Conservation (phyloP, 2,329 filamentous ascomycete genomes). For the Malbranchea cinnamomea region DNA sequence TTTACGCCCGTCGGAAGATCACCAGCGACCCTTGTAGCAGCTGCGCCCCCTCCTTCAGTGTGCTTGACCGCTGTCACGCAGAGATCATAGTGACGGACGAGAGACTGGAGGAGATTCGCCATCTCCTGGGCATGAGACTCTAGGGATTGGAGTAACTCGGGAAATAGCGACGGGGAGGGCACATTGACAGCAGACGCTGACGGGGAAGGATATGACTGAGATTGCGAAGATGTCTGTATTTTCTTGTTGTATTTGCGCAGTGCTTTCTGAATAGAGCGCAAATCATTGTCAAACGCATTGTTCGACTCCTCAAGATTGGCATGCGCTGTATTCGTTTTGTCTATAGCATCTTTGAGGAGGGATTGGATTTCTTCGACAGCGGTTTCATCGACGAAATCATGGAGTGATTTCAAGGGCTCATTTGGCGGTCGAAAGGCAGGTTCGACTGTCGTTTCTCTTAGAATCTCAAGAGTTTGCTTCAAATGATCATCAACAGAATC, state of each 20-base stretch:
- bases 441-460: constrained; percentile 45
- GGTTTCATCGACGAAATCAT: constrained; percentile 52
- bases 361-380: constrained; percentile 44
- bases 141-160: constrained; percentile 44
- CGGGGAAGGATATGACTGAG: constrained; percentile 21
- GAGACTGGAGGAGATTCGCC: constrained; percentile 62
- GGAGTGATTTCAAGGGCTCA: constrained; percentile 39
- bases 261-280: constrained; percentile 48
- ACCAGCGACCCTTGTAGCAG: constrained; percentile 49
- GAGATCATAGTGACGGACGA: constrained; percentile 82
- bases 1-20: constrained; percentile 42
- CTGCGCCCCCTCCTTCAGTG: constrained; percentile 64
- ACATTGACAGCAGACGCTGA: constrained; percentile 18
- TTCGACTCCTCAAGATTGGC: constrained; percentile 39
- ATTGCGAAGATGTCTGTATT: constrained; percentile 6
- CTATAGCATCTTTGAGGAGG: constrained; percentile 44
- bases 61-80: constrained; percentile 84
- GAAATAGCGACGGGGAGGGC: constrained; percentile 28
- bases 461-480: constrained; percentile 37
- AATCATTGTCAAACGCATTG: constrained; percentile 57
- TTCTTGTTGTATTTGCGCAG: constrained; percentile 27
- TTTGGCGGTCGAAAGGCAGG: constrained; percentile 36
- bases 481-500: constrained; percentile 45
- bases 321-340: constrained; percentile 46
- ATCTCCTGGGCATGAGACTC: constrained; percentile 66